Evolutionary conservation across 768 basidiomycete species (phyloP), one percentile per base, ranked within the genome.

Genomic region (Cyathus striatus): DNA sequence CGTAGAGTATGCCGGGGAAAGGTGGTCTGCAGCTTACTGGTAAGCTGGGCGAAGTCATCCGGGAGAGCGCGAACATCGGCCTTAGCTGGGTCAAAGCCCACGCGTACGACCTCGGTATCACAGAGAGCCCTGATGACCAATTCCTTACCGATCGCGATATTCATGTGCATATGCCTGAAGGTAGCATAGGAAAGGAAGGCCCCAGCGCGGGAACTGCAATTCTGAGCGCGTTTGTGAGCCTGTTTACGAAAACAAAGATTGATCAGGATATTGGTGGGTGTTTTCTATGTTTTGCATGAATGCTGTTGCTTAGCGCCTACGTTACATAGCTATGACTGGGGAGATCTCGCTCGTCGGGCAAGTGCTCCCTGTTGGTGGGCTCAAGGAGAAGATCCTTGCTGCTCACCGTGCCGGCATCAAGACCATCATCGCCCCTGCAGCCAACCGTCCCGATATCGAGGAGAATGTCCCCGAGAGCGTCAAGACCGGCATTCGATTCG

Each of bases 141-240:
- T 83, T 93, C 59, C 66, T 97, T 54, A 81, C 83, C 18, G 86
- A 95, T 56, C 74, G 80, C 30, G 93, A 97, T 54, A 75, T 98
- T 14, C 95, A 98, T 62, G 78, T 99, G 30, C 96, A 98, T 59
- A 97, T 96, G 95, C 91, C 93, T 0, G 92, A 91, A 59, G 92
- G 91, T 6, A 86, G 84, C 55, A 82, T 92, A 42, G 90, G 90
- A 17, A 93, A 97, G 68, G 94, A 96, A 52, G 96, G 96, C 0
- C 96, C 96, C 1, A 92, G 89, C 53, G 96, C 96, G 2, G 96
- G 96, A 24, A 97, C 90, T 4, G 96, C 96, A 0, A 83, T 99
- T 30, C 56, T 96, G 45, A 81, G 87, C 35, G 93, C 95, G 0
- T 86, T 97, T 50, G 92, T 98, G 34, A 89, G 85, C 33, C 70